Evolutionary conservation across 1,284 basidiomycete species (phyloP).

Genomic region (Marasmius fiardii): DNA sequence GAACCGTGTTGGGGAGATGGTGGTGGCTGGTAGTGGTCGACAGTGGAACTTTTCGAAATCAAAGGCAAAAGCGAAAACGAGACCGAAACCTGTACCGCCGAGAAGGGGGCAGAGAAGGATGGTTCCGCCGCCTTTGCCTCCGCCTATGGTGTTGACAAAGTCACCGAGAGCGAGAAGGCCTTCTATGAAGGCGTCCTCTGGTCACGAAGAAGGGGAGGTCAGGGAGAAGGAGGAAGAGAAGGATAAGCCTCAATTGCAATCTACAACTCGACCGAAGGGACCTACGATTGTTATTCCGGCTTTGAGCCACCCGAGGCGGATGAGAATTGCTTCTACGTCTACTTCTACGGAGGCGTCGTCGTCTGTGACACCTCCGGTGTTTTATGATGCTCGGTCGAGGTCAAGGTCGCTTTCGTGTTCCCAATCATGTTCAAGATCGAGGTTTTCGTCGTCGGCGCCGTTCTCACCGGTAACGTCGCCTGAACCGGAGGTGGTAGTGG

Average conservation of each 20-base stretch:
- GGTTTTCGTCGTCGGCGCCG: no score
- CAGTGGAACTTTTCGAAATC: no score
- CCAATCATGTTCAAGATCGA: no score
- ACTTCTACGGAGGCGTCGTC: not conserved
- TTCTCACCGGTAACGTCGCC: no score
- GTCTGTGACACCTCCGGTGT: not conserved
- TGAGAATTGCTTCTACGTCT: not conserved
- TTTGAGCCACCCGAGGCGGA: not conserved
- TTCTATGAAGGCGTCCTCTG: conserved; percentile 7
- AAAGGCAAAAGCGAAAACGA: not conserved
- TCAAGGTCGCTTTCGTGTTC: no score
- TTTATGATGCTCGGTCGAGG: no score
- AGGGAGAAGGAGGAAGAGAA: not conserved
- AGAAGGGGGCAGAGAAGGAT: not conserved
- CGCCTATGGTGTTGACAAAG: conserved; percentile 17
- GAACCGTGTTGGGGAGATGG: no score
- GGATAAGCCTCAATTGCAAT: not conserved
- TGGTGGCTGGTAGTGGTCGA: no score
- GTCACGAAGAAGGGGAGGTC: not conserved
- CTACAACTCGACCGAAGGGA: not conserved
- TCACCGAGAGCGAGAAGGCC: conserved; percentile 18
- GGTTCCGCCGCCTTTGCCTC: not conserved
- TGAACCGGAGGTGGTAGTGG: no score
- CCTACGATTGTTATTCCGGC: conserved; percentile 1
- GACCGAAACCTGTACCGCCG: conserved; percentile 3